A percentile compares a stretch with the other conserved stretches of the same genome.
Evolutionary conservation across 371 early-diverging fungal species (phyloP).

Genomic region (Batkoa obscura): DNA sequence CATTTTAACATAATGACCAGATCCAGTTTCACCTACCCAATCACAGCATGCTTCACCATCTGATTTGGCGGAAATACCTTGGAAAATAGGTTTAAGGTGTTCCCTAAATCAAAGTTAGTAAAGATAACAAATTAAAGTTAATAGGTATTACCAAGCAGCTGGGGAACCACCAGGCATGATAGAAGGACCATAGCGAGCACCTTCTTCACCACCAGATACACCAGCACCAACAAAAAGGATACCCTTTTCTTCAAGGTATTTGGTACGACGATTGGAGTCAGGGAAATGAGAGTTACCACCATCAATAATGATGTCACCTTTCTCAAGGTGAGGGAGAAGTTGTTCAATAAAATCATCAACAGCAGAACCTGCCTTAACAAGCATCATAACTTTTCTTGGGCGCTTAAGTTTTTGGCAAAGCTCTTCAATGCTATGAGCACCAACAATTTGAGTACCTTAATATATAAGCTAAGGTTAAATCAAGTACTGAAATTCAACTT

Average conservation of each 20-base stretch:
- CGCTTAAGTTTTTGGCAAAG: slow-evolving; percentile 80
- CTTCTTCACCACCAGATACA: slow-evolving; percentile 99
- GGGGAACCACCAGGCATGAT: slow-evolving; percentile 97
- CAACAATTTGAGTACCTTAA: slow-evolving; percentile 75
- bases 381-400: slow-evolving; percentile 90
- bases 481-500: background rate
- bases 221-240: slow-evolving; percentile 93
- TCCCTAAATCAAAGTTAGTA: slow-evolving; percentile 22
- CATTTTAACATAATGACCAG: slow-evolving; percentile 99
- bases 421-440: slow-evolving; percentile 84
- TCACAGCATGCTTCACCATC: slow-evolving; percentile 92
- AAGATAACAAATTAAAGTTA: background rate
- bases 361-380: slow-evolving; percentile 93
- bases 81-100: slow-evolving; percentile 83
- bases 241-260: slow-evolving; percentile 70
- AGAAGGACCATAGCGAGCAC: slow-evolving; percentile 96
- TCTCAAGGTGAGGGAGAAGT: slow-evolving; percentile 62
- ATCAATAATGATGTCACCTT: slow-evolving; percentile 96
- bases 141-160: slow-evolving; percentile 55
- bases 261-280: slow-evolving; percentile 83
- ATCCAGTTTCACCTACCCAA: slow-evolving; percentile 96
- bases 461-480: background rate
- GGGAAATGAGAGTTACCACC: slow-evolving; percentile 99
- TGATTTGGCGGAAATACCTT: slow-evolving; percentile 79
- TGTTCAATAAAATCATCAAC: slow-evolving; percentile 92